Evolutionary conservation across 805 yeast genomes (phyloP).

Genomic region (Wickerhamomyces mucosus): DNA sequence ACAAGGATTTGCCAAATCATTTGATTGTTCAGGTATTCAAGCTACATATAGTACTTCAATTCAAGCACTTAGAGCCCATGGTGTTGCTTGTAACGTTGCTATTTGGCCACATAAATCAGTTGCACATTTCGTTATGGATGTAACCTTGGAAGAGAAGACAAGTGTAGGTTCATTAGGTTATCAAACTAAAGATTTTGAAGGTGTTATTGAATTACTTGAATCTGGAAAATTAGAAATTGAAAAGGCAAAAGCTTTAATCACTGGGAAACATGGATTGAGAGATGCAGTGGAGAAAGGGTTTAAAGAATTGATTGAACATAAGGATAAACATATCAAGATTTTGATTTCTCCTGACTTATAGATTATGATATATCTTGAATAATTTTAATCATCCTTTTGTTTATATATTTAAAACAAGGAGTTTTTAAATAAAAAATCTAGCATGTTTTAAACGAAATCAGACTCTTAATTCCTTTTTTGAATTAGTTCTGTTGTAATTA

Average conservation of each 20-base stretch:
- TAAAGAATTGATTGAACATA: constrained; percentile 30
- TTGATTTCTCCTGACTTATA: constrained; percentile 28
- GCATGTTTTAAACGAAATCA: too few species aligned
- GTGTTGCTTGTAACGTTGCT: constrained; percentile 38
- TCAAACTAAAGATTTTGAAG: constrained; percentile 32
- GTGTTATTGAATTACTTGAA: constrained; percentile 32
- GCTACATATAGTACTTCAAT: constrained; percentile 34
- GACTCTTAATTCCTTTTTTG: too few species aligned
- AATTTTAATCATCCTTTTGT: too few species aligned
- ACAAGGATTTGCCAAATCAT: constrained; percentile 40
- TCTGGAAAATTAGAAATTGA: constrained; percentile 26
- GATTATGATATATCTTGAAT: too few species aligned
- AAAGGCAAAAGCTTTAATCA: constrained; percentile 27
- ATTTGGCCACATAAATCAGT: constrained; percentile 40
- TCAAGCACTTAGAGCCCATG: constrained; percentile 31
- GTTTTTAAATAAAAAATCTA: too few species aligned
- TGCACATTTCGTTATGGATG: constrained; percentile 35
- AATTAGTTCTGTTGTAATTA: too few species aligned
- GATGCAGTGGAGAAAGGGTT: constrained; percentile 35
- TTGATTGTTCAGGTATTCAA: constrained; percentile 45
- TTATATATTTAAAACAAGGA: too few species aligned
- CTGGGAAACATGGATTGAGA: constrained; percentile 28
- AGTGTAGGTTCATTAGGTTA: constrained; percentile 38
- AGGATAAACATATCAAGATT: constrained; percentile 37
- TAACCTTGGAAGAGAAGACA: constrained; percentile 32